Base-by-base conservation (phyloP, 2,329 filamentous ascomycete genomes). In the Cryphonectria nitschkei region DNA sequence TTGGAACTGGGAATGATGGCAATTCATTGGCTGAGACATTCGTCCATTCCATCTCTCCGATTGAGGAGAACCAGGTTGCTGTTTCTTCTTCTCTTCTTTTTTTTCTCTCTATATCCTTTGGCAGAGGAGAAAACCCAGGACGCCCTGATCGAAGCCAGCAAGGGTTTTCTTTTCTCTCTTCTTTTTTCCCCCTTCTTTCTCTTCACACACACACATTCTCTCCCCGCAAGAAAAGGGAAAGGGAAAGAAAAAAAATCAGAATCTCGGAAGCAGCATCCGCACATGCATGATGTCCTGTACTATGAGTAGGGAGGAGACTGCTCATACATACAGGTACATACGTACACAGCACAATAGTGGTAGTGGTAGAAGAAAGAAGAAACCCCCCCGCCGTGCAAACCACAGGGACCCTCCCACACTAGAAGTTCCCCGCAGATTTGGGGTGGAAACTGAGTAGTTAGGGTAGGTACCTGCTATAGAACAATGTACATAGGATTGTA, bases 361-460 rank as follows among this genome's bases (percentile, higher is more conserved):
- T 39, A 39, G 37, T 39, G 8, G 37, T 39, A 13, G 37, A 39
- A 39, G 37, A 39, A 39, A 39, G 37, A 39, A 13, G 9, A 11
- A 39, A 39, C 37, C 37, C 37, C 62, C 37, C 37, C 39, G 16
- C 37, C 39, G 19, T 5, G 16, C 26, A 19, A 13, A 32, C 8
- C n/a, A 46, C 19, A 32, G 29, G 29, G 34, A 6, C 16, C 13
- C 26, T 46, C 11, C 62, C n/a, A 46, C 62, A 46, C n/a, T 29
- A 50, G 62, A 46, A 9, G 22, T 13, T 65, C 32, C 64, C 64
- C 64, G 34, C 64, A 50, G 37, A n/a, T 2, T n/a, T 50, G 46
- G 22, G 22, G 46, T 50, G 46, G 22, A n/a, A 7, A 50, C 37
- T 39, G 37, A 11, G 37, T 13, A 39, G 2, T 2, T 11, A 22